A percentile compares a stretch with the other conserved stretches of the same genome.
Evolutionary conservation across 2,329 filamentous ascomycete genomes (phyloP).

Genomic region (Diplodia seriata): DNA sequence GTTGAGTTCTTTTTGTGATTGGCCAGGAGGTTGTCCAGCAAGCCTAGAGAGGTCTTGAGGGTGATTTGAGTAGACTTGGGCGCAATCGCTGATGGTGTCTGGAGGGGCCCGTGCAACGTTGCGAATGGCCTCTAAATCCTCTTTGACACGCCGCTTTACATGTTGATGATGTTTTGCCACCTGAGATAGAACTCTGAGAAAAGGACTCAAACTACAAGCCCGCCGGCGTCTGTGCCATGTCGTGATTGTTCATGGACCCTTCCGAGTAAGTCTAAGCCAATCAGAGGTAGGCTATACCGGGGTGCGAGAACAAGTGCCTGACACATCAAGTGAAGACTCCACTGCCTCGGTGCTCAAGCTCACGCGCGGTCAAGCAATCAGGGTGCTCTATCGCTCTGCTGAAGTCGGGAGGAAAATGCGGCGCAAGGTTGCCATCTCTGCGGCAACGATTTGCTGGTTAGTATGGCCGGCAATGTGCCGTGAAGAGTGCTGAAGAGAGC

Average conservation of each 20-base stretch:
- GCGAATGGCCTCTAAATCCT: neutral
- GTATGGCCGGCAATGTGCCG: neutral
- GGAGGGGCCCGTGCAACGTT: neutral
- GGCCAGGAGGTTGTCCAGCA: neutral
- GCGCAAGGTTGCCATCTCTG: neutral
- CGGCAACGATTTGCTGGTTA: neutral
- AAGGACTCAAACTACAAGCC: neutral
- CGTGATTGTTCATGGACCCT: neutral
- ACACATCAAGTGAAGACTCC: neutral
- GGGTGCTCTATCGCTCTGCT: neutral
- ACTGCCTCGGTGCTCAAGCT: neutral
- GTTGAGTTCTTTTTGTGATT: neutral
- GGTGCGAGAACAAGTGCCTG: neutral
- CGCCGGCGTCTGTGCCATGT: neutral
- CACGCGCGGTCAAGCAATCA: neutral
- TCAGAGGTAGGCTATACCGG: neutral
- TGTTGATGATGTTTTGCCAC: neutral
- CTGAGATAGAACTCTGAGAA: too few species aligned
- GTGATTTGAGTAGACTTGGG: neutral
- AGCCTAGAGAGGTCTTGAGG: neutral
- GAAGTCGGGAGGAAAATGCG: neutral
- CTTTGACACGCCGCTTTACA: neutral
- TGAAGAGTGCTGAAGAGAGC: neutral
- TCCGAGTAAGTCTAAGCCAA: neutral
- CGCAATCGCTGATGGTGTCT: neutral